Percentiles rank a stretch among this genome's conserved stretches.
These are phyloP conservation scores for Hypoxylon sp. DNA, from an alignment of 2,329 filamentous ascomycete species.

Conservation along the genomic window DNA sequence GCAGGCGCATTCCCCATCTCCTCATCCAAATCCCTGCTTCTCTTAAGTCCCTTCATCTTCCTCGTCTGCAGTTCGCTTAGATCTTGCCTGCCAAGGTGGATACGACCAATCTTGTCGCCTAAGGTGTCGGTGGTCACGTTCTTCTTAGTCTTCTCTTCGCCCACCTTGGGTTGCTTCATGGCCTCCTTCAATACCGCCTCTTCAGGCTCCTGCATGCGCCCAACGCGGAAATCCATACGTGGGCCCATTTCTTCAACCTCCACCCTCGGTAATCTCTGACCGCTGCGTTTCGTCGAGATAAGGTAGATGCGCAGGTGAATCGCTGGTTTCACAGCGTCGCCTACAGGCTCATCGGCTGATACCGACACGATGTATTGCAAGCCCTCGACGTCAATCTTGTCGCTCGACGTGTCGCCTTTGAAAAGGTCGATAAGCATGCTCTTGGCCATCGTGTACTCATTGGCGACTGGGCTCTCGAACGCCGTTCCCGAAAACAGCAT, in stretches of 20 bases:
- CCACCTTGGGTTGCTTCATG: slow-evolving; percentile 84
- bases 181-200: slow-evolving; percentile 87
- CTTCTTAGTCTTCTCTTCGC: slow-evolving; percentile 90
- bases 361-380: slow-evolving; percentile 91
- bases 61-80: slow-evolving; percentile 89
- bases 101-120: slow-evolving; percentile 95
- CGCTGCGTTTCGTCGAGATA: slow-evolving; percentile 87
- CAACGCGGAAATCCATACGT: slow-evolving; percentile 75
- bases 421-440: slow-evolving; percentile 92
- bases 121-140: slow-evolving; percentile 92
- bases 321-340: slow-evolving; percentile 66
- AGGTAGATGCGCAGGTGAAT: slow-evolving; percentile 85
- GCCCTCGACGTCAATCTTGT: slow-evolving; percentile 94
- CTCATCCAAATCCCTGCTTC: slow-evolving; percentile 75
- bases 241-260: slow-evolving; percentile 97
- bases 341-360: slow-evolving; percentile 76
- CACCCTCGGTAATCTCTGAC: slow-evolving; percentile 88
- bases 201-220: slow-evolving; percentile 84
- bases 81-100: slow-evolving; percentile 93
- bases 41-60: slow-evolving; percentile 99
- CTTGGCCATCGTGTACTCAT: slow-evolving; percentile 89
- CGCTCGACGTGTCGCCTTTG: slow-evolving; percentile 79
- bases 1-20: slow-evolving; percentile 65
- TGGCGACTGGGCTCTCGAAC: slow-evolving; percentile 85
- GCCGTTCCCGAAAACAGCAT: slow-evolving; percentile 90